Evolutionary conservation across 1,284 basidiomycete genomes (phyloP), one percentile per base, ranked within the genome.

Genomic region (Jaminaea rosea): DNA sequence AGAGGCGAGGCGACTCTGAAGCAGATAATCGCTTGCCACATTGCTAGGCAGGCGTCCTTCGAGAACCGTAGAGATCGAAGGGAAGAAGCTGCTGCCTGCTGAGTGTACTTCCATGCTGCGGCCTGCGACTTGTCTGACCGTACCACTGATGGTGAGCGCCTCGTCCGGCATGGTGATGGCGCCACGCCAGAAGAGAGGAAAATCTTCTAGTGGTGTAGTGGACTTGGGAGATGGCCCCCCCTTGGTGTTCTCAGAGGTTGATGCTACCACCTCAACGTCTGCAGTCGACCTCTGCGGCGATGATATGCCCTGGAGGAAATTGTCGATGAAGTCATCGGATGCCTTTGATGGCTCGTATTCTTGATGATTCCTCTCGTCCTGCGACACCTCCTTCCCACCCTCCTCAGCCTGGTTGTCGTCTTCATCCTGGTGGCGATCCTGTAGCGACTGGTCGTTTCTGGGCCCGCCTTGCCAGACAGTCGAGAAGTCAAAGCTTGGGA

Each of bases 111-210:
- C 27, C 58, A 59, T 1, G 11, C 26, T 42, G 52, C 11, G 11
- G 24, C 61, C 62, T 1, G 60, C 64, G 5, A 73, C 49, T 48
- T 68, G 69, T 39, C 67, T 63, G 47, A 62, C 62, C 44, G 56
- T 58, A 7, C 65, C 67, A 37, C 60, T 61, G 47, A 67, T 69
- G 5, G 67, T 58, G 24, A 61, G 65, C 39, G 58, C 52, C 11
- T 42, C 39, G 28, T 72, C 70, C 19, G 69, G 71, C 49, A 73
- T 68, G 31, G 60, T 62, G 27, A 72, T 53, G n/a, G 69, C 62
- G n/a, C 71, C 71, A 23, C 61, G 63, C 71, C 71, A 73, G 7
- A 70, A 46, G 26, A 63, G 46, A 4, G 42, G 39, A 42, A 24
- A 17, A 17, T 50, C 24, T 47, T 52, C 45, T 47, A 54, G 36